A percentile compares a stretch with the other conserved stretches of the same genome.
Evolutionary conservation across 2,329 filamentous ascomycete genomes (phyloP).

Genomic region (Pseudocercospora eumusae): DNA sequence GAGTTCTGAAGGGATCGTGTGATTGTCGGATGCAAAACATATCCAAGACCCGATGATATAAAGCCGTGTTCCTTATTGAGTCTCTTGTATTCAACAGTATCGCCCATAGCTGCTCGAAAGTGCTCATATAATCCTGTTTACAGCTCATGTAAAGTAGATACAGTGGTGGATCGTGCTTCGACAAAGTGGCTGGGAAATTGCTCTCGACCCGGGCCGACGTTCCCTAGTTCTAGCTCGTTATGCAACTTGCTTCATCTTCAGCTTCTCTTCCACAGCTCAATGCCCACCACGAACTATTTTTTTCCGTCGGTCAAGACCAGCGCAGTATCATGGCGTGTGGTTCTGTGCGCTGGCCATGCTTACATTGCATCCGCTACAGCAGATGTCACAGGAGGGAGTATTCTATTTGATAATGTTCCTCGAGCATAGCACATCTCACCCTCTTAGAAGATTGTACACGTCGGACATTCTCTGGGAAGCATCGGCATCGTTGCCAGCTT

Average conservation of each 20-base stretch:
- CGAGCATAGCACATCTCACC: not conserved
- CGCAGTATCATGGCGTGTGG: too few relatives aligned
- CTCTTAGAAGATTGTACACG: slow-evolving; percentile 25
- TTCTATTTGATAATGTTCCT: not conserved
- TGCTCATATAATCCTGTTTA: too few relatives aligned
- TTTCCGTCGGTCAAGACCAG: too few relatives aligned
- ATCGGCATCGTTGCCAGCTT: slow-evolving; percentile 16
- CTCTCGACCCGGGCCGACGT: too few relatives aligned
- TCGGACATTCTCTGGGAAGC: slow-evolving; percentile 29
- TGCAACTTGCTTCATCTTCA: too few relatives aligned
- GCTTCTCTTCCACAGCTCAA: not conserved
- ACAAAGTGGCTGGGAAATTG: not conserved
- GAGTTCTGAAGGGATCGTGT: slow-evolving; percentile 6
- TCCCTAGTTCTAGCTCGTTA: too few relatives aligned
- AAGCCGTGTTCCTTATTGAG: slow-evolving; percentile 24
- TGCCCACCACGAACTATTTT: not conserved
- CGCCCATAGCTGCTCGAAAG: not conserved
- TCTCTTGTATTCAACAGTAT: slow-evolving; percentile 6
- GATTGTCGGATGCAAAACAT: slow-evolving; percentile 23
- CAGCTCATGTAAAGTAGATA: not conserved
- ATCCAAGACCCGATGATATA: slow-evolving; percentile 23
- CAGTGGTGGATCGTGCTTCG: too few relatives aligned
- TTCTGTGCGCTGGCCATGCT: too few relatives aligned
- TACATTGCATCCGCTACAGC: not conserved
- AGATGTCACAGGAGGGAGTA: not conserved